These are phyloP conservation scores for Nemania abortiva DNA, from an alignment of 2,329 filamentous ascomycete genomes.

Conservation along the genomic window DNA sequence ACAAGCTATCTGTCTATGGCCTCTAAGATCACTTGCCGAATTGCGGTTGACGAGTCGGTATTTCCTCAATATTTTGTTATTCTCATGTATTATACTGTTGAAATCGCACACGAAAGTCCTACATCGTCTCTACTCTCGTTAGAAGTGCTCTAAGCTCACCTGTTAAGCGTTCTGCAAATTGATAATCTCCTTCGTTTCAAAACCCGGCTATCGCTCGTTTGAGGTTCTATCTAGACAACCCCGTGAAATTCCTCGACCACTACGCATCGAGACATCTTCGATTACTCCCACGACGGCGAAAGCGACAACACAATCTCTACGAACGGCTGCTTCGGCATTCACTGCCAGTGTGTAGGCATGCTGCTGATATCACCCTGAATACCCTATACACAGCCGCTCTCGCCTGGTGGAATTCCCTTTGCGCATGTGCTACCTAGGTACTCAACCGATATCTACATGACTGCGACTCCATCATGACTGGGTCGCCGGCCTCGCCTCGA, in stretches of 20 bases:
- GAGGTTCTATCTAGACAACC: neutral
- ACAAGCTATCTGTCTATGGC: conserved; percentile 2
- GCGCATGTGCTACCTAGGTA: conserved; percentile 9
- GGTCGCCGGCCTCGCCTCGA: conserved; percentile 56
- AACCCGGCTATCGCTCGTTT: conserved; percentile 27
- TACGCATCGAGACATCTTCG: neutral
- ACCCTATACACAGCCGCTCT: conserved; percentile 18
- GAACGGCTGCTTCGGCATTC: neutral
- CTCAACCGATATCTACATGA: conserved; percentile 45
- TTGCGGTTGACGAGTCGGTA: conserved; percentile 14
- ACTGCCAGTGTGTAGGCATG: conserved; percentile 24
- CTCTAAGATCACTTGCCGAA: conserved; percentile 3
- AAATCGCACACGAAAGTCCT: conserved; percentile 9
- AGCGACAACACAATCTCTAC: neutral
- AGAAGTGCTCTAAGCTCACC: conserved; percentile 9
- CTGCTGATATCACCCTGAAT: conserved; percentile 16
- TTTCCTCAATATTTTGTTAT: conserved; percentile 16
- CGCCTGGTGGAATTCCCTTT: conserved; percentile 8
- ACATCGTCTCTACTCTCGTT: conserved; percentile 8
- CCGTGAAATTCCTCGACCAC: conserved; percentile 1
- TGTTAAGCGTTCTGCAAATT: conserved; percentile 14
- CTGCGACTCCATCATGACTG: conserved; percentile 58
- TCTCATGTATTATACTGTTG: conserved; percentile 14
- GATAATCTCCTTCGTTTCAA: conserved; percentile 20
- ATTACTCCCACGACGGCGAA: neutral